Conservation (phyloP, 306 rosid genomes). For the Oemleria cerasiformis region DNA sequence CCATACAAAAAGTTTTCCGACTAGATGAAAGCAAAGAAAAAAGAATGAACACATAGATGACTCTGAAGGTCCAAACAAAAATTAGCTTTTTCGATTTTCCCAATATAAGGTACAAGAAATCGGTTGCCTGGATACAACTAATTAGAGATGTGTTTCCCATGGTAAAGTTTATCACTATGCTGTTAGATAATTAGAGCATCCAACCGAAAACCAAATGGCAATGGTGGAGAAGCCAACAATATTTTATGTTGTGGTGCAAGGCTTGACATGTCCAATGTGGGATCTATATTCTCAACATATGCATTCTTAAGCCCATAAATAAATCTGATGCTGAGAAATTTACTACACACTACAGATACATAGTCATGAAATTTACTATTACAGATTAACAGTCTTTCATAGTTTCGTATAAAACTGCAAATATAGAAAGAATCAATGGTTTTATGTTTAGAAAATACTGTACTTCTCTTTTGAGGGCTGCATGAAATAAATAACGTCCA, state of each 20-base stretch:
- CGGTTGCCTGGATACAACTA: background rate
- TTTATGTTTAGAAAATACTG: slow-evolving; percentile 10
- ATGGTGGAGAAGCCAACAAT: no score
- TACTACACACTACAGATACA: no score
- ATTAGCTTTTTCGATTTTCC: background rate
- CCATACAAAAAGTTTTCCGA: background rate
- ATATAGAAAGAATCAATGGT: background rate
- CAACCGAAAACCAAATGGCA: no score
- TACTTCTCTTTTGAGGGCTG: slow-evolving; percentile 95
- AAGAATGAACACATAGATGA: no score
- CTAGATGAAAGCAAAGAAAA: no score
- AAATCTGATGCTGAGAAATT: background rate
- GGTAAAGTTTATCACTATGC: no score
- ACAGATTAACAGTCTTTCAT: background rate
- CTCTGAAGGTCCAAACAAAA: background rate
- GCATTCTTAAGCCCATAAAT: background rate
- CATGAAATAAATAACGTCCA: slow-evolving; percentile 88
- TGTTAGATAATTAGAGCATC: no score
- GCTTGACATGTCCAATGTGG: no score
- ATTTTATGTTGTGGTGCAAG: no score
- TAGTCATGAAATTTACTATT: no score
- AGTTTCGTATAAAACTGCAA: background rate
- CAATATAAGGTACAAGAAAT: background rate
- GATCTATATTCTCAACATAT: no score
- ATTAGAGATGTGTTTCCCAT: no score